Conservation (phyloP, 495 filamentous ascomycete genomes). For the Glutinoglossum americanum region DNA sequence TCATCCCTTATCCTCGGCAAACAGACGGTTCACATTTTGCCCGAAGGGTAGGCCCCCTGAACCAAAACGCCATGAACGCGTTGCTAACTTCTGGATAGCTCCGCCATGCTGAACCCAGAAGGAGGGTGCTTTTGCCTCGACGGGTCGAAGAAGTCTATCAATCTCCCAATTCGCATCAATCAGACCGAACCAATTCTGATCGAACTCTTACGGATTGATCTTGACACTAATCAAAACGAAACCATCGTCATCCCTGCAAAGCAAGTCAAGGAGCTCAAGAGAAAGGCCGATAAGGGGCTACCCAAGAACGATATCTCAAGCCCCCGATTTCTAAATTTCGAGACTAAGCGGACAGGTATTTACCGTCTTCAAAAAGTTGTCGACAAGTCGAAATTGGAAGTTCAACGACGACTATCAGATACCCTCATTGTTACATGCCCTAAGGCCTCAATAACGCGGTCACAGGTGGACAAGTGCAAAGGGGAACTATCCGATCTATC, state of each 20-base stretch:
- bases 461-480: constrained; percentile 44
- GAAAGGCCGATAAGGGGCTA: constrained; percentile 30
- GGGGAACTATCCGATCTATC: constrained; percentile 72
- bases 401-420: constrained; percentile 49
- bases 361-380: constrained; percentile 69
- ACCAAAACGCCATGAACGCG: not conserved
- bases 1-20: constrained; percentile 81
- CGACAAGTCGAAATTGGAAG: constrained; percentile 83
- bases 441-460: constrained; percentile 43
- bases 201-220: constrained; percentile 64
- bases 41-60: constrained; percentile 50
- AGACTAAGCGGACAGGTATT: constrained; percentile 60
- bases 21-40: constrained; percentile 89
- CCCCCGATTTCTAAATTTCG: constrained; percentile 36
- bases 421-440: constrained; percentile 72
- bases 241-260: constrained; percentile 48
- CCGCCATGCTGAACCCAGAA: constrained; percentile 69
- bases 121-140: constrained; percentile 57
- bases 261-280: constrained; percentile 44
- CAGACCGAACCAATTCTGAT: constrained; percentile 73
- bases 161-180: constrained; percentile 79
- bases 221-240: constrained; percentile 59
- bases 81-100: constrained; percentile 29
- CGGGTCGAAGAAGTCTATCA: constrained; percentile 29
- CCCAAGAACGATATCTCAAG: constrained; percentile 27